Conservation (phyloP, 78 protist genomes). For the Dictyostelium capitatum region DNA sequence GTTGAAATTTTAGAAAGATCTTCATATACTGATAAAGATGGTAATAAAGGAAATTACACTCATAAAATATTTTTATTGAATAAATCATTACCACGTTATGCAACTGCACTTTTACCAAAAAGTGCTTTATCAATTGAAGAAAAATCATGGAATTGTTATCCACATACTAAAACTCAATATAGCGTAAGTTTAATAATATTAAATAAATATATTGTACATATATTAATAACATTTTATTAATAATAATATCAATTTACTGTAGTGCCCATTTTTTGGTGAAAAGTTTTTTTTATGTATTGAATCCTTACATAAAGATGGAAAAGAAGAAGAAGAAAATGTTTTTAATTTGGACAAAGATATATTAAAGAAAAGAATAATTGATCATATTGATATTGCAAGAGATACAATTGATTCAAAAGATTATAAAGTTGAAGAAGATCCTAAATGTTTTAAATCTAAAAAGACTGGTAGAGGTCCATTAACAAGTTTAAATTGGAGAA, state of each 20-base stretch:
- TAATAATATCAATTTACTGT: slow-evolving; percentile 2
- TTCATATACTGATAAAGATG: slow-evolving; percentile 34
- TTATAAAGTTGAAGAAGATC: slow-evolving; percentile 88
- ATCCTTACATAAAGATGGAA: slow-evolving; percentile 78
- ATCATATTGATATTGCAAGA: slow-evolving; percentile 84
- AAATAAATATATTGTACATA: too few relatives aligned
- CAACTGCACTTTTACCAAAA: slow-evolving; percentile 82
- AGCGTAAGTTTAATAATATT: slow-evolving; percentile 7
- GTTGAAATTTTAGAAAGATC: slow-evolving; percentile 36
- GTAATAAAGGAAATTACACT: slow-evolving; percentile 52
- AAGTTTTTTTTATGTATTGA: slow-evolving; percentile 73
- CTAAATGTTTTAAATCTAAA: slow-evolving; percentile 59
- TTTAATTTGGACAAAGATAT: slow-evolving; percentile 16
- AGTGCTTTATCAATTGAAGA: slow-evolving; percentile 89
- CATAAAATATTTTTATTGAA: slow-evolving; percentile 51
- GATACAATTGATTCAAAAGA: slow-evolving; percentile 63
- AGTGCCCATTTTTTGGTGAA: slow-evolving; percentile 85
- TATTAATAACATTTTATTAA: not conserved
- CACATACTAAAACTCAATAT: slow-evolving; percentile 87
- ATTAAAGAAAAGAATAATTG: slow-evolving; percentile 68
- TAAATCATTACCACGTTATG: slow-evolving; percentile 59
- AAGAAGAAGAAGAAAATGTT: slow-evolving; percentile 69
- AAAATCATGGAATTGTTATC: slow-evolving; percentile 94
- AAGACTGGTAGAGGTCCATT: slow-evolving; percentile 90
- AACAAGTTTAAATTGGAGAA: slow-evolving; percentile 54